phyloP scores from a whole-genome alignment of 176 grass and related monocot species.

The Phragmites australis region DNA sequence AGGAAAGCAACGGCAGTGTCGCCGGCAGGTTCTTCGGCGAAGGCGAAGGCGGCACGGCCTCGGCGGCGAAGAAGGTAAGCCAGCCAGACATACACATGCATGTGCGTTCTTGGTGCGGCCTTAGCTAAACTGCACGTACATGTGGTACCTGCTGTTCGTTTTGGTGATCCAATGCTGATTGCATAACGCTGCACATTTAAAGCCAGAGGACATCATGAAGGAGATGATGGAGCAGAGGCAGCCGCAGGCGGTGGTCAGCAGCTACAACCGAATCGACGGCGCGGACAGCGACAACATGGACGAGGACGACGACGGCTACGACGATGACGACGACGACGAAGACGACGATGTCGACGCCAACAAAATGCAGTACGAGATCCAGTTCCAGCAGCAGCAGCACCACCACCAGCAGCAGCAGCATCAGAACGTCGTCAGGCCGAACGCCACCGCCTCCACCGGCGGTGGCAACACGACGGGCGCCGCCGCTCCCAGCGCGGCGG shows the following conservation, averaged over 20 bases:
- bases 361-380: conserved; percentile 92
- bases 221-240: conserved; percentile 65
- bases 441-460: conserved; percentile 16
- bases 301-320: conserved; percentile 59
- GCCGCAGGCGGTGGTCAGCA: conserved; percentile 44
- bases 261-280: conserved; percentile 63
- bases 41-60: conserved; percentile 4
- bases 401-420: conserved; percentile 57
- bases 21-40: conserved; percentile 45
- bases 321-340: conserved; percentile 58
- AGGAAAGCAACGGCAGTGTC: conserved; percentile 55
- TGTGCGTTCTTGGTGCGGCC: conserved; percentile 37
- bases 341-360: conserved; percentile 59
- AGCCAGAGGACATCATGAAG: conserved; percentile 95
- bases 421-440: conserved; percentile 47
- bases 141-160: conserved; percentile 52
- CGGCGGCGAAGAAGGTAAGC: conserved; percentile 74
- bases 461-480: conserved; percentile 40
- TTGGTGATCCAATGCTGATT: conserved; percentile 67
- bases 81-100: background rate
- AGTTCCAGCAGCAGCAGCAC: conserved; percentile 63
- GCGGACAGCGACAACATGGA: conserved; percentile 67
- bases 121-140: conserved; percentile 46
- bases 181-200: conserved; percentile 65
- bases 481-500: conserved; percentile 41